Evolutionary conservation across 352 stramenopile species (phyloP).

Genomic region (Phytophthora megakarya): DNA sequence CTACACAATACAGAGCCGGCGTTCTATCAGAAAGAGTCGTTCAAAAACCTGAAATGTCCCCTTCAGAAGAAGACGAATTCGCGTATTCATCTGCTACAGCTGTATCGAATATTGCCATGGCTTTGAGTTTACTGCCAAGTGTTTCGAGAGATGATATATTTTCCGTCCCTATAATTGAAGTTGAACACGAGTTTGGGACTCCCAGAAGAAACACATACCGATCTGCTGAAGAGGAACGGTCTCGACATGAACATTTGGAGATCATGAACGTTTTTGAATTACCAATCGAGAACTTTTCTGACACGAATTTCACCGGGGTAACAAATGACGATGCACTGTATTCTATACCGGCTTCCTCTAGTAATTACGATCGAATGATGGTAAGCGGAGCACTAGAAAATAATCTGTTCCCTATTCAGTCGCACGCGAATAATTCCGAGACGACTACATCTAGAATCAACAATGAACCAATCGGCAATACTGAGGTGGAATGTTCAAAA

Average conservation of each 20-base stretch:
- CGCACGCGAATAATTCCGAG: background rate
- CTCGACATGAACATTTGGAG: background rate
- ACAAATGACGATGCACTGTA: background rate
- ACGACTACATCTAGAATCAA: background rate
- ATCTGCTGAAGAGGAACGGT: conserved; percentile 6
- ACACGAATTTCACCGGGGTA: background rate
- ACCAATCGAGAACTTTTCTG: background rate
- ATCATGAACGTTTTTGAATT: background rate
- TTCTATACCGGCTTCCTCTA: background rate
- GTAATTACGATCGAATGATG: background rate
- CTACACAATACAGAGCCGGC: conserved; percentile 1
- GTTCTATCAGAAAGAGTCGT: conserved; percentile 13
- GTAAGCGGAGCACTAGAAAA: background rate
- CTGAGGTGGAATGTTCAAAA: background rate
- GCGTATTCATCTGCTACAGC: conserved; percentile 30
- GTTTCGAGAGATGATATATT: conserved; percentile 15
- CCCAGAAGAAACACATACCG: conserved; percentile 9
- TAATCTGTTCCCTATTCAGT: conserved; percentile 1
- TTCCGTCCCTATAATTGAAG: background rate
- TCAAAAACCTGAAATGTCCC: background rate
- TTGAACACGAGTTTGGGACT: background rate
- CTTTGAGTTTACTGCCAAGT: conserved; percentile 33
- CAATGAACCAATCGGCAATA: background rate
- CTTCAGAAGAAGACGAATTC: conserved; percentile 29
- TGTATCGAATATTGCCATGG: conserved; percentile 35